Conservation (phyloP, 371 early-diverging fungal species). For the Lichtheimia corymbifera region DNA sequence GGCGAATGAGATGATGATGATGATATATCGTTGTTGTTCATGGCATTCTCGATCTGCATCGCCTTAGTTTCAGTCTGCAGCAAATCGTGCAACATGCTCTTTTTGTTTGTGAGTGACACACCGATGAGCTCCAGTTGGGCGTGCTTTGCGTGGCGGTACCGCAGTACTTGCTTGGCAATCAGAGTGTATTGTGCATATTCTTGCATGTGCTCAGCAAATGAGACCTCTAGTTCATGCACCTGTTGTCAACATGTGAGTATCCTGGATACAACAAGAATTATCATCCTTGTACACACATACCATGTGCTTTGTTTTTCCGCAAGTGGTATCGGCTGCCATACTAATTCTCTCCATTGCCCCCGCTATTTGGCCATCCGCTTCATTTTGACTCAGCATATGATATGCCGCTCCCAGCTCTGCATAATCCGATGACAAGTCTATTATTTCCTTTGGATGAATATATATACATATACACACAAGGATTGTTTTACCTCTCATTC, state of each 20-base stretch:
- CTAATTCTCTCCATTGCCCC: constrained; percentile 81
- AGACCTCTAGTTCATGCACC: constrained; percentile 64
- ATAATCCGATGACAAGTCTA: constrained; percentile 65
- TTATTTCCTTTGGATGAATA: not conserved
- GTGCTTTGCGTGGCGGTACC: constrained; percentile 79
- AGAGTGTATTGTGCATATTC: constrained; percentile 84
- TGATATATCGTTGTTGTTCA: constrained; percentile 23
- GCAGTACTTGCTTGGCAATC: constrained; percentile 75
- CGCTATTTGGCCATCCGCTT: constrained; percentile 57
- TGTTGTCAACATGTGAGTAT: constrained; percentile 13
- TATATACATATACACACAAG: not conserved
- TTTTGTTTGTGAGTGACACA: constrained; percentile 70
- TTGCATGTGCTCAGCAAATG: constrained; percentile 78
- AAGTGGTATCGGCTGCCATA: constrained; percentile 79
- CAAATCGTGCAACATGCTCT: constrained; percentile 60
- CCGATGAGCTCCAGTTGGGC: constrained; percentile 78
- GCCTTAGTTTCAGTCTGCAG: constrained; percentile 62
- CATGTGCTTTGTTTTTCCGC: constrained; percentile 67
- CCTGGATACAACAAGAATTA: no score
- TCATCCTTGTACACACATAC: constrained; percentile 23
- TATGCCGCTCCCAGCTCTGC: constrained; percentile 86
- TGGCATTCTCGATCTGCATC: constrained; percentile 47
- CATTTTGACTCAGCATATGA: constrained; percentile 86
- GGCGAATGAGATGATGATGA: not conserved
- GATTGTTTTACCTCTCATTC: constrained; percentile 50